A percentile compares a stretch with the other conserved stretches of the same genome.
These are phyloP conservation scores for Trichoderma oligosporum DNA, from an alignment of 2,329 filamentous ascomycete species.

Conservation along the genomic window DNA sequence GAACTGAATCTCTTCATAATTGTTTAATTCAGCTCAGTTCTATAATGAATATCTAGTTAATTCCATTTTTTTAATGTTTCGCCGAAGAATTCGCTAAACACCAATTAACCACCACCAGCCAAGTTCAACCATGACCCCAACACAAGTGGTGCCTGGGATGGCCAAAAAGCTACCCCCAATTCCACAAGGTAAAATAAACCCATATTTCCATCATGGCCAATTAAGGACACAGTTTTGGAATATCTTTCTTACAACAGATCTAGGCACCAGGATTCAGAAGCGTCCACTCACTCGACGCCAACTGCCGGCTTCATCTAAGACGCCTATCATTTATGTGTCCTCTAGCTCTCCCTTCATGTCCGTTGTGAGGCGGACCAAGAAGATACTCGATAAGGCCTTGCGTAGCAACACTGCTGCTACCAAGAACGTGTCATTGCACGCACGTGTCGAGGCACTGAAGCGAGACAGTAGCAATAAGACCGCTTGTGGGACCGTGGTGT, in stretches of 20 bases:
- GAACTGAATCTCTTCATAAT: too few species aligned
- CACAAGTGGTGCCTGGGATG: conserved; percentile 24
- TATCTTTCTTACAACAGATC: conserved; percentile 9
- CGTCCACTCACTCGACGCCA: conserved; percentile 44
- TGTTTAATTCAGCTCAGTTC: too few species aligned
- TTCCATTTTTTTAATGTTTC: too few species aligned
- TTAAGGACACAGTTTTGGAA: conserved; percentile 9
- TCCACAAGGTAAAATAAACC: conserved; percentile 30
- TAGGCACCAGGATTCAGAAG: conserved; percentile 49
- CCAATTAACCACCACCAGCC: neutral
- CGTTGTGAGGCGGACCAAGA: conserved; percentile 60
- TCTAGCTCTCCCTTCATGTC: conserved; percentile 64
- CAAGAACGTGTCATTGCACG: conserved; percentile 43
- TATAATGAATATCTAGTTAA: neutral
- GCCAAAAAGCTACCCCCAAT: conserved; percentile 36
- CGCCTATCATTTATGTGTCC: conserved; percentile 60
- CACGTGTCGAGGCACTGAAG: conserved; percentile 44
- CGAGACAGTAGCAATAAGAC: conserved; percentile 29
- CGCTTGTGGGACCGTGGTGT: conserved; percentile 41
- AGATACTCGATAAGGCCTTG: conserved; percentile 55
- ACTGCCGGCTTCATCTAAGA: conserved; percentile 41
- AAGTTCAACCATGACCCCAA: conserved; percentile 25
- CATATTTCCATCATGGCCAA: neutral
- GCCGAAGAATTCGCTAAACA: neutral
- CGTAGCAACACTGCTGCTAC: conserved; percentile 44